phyloP scores from a whole-genome alignment of 2,329 filamentous ascomycete species.

The Pleurostoma richardsiae region DNA sequence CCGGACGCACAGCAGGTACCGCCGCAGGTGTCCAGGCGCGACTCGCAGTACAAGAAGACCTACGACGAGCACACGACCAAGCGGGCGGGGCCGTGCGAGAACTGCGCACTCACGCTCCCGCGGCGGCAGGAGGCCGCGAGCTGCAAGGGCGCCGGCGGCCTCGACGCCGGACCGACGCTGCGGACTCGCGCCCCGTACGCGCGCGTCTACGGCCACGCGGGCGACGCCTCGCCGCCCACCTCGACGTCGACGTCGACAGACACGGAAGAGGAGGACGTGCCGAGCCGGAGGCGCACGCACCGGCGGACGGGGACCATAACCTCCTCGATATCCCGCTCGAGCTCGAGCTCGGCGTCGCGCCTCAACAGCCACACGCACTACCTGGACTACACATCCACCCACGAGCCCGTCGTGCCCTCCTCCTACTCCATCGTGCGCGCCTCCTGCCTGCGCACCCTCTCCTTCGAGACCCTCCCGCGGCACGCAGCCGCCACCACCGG shows the following conservation, averaged over 20 bases:
- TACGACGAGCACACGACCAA: slow-evolving; percentile 63
- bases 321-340: slow-evolving; percentile 47
- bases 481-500: slow-evolving; percentile 31
- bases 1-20: slow-evolving; percentile 19
- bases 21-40: slow-evolving; percentile 30
- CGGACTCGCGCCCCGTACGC: slow-evolving; percentile 57
- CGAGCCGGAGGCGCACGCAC: slow-evolving; percentile 19
- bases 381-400: slow-evolving; percentile 63
- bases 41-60: slow-evolving; percentile 57
- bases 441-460: slow-evolving; percentile 61
- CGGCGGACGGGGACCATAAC: slow-evolving; percentile 35
- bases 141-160: slow-evolving; percentile 17
- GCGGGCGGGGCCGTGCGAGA: slow-evolving; percentile 60
- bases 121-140: slow-evolving; percentile 29
- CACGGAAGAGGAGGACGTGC: slow-evolving; percentile 37
- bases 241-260: slow-evolving; percentile 48
- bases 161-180: slow-evolving; percentile 46
- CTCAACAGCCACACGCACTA: slow-evolving; percentile 55
- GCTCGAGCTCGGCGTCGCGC: slow-evolving; percentile 43
- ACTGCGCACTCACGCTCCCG: slow-evolving; percentile 63
- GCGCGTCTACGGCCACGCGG: slow-evolving; percentile 45
- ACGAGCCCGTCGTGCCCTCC: slow-evolving; percentile 55
- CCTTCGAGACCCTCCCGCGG: slow-evolving; percentile 60
- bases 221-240: slow-evolving; percentile 43
- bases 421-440: slow-evolving; percentile 64